Percentiles rank a stretch among this genome's conserved stretches.
Evolutionary conservation across 768 basidiomycete genomes (phyloP).

Genomic region (Rossbeevera mucosa): DNA sequence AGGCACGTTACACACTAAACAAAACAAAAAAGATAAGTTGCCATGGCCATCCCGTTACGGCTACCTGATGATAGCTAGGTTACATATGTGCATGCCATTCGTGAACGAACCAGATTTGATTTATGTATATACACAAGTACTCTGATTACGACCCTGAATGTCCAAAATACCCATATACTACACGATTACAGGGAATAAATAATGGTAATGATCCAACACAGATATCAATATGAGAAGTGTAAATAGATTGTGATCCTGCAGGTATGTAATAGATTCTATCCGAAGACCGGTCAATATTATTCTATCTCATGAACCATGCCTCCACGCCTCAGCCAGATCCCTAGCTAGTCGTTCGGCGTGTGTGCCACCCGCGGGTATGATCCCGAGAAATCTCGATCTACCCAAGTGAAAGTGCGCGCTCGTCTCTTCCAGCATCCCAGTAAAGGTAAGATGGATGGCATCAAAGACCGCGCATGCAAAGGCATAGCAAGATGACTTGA

Average conservation of each 20-base stretch:
- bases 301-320: background rate
- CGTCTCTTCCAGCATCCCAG: background rate
- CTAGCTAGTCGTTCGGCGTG: background rate
- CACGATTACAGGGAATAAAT: background rate
- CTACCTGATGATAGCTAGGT: background rate
- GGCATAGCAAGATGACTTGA: background rate
- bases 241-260: no score
- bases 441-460: background rate
- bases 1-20: background rate
- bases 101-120: background rate
- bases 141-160: background rate
- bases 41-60: background rate
- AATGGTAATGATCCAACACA: background rate
- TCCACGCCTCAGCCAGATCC: background rate
- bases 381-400: background rate
- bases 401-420: background rate
- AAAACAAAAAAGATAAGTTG: background rate
- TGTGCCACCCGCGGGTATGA: background rate
- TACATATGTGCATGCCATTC: background rate
- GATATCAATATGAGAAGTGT: no score
- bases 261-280: background rate
- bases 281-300: background rate
- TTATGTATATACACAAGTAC: background rate
- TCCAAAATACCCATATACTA: background rate
- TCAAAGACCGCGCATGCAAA: background rate